Conservation (phyloP, 202 grass and related monocot genomes). For the Cymbopogon flexuosus region DNA sequence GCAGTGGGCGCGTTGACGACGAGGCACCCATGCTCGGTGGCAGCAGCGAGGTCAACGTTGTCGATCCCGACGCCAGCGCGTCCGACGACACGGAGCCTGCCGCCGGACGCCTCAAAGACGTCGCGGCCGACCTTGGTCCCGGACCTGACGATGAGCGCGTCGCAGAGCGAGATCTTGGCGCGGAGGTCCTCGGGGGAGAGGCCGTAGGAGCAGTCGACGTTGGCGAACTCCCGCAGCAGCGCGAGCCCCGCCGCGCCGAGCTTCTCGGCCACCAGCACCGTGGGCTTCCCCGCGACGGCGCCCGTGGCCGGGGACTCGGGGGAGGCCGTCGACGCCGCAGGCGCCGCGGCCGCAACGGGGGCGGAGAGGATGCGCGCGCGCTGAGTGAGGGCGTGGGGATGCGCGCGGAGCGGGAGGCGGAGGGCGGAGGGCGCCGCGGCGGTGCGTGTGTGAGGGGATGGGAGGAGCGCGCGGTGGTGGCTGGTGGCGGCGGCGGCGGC, state of each 20-base stretch:
- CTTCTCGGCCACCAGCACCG: conserved; percentile 79
- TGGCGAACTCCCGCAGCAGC: conserved; percentile 63
- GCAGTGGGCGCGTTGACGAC: conserved; percentile 90
- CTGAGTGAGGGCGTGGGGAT: not conserved
- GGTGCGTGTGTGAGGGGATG: not conserved
- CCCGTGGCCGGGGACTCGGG: not conserved
- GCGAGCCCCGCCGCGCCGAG: conserved; percentile 67
- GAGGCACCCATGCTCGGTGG: conserved; percentile 84
- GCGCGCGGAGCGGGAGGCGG: conserved; percentile 26
- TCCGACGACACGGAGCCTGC: conserved; percentile 68
- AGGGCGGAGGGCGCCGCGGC: not conserved
- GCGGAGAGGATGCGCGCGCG: conserved; percentile 9
- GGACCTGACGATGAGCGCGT: conserved; percentile 77
- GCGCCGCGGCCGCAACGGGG: not conserved
- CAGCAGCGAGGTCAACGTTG: conserved; percentile 90
- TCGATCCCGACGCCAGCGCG: conserved; percentile 81
- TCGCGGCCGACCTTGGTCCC: conserved; percentile 70
- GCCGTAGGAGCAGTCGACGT: conserved; percentile 88
- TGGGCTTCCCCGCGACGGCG: conserved; percentile 44
- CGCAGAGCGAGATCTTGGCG: conserved; percentile 77
- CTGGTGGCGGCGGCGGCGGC: conserved; percentile 13
- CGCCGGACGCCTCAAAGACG: conserved; percentile 67
- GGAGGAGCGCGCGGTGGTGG: conserved; percentile 36
- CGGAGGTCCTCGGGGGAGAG: conserved; percentile 78
- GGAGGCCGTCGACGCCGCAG: conserved; percentile 27